phyloP scores from a whole-genome alignment of 768 basidiomycete species.

The Tylopilus vinaceipallidus region DNA sequence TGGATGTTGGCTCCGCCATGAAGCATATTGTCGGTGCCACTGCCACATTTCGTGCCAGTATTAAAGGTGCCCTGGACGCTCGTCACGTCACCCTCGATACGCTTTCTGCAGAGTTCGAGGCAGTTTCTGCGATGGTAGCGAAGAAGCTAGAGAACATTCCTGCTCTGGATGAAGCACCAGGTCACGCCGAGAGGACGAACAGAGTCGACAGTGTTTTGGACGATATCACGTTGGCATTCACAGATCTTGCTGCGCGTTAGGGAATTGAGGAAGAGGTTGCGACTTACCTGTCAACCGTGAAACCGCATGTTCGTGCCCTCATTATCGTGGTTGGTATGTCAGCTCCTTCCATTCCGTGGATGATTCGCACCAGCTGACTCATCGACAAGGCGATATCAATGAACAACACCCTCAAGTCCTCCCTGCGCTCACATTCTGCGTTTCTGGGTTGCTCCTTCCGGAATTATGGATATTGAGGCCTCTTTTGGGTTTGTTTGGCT shows the following conservation, averaged over 20 bases:
- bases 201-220: conserved; percentile 10
- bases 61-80: conserved; percentile 3
- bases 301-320: conserved; percentile 7
- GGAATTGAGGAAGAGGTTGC: conserved; percentile 8
- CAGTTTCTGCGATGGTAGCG: background rate
- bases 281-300: conserved; percentile 4
- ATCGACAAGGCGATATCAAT: conserved; percentile 10
- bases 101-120: conserved; percentile 9
- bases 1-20: conserved; percentile 7
- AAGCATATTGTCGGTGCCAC: conserved; percentile 13
- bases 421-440: background rate
- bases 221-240: background rate
- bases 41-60: conserved; percentile 10
- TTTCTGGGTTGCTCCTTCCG: conserved; percentile 7
- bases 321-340: conserved; percentile 8
- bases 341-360: background rate
- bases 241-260: background rate
- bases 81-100: conserved; percentile 2
- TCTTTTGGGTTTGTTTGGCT: conserved; percentile 12
- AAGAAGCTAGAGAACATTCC: conserved; percentile 1
- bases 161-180: background rate
- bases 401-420: conserved; percentile 10
- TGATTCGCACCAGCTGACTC: background rate
- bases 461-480: conserved; percentile 17
- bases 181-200: conserved; percentile 1